Conservation (phyloP, 225 moss, liverwort and hornwort species). For the Anthoceros angustus region DNA sequence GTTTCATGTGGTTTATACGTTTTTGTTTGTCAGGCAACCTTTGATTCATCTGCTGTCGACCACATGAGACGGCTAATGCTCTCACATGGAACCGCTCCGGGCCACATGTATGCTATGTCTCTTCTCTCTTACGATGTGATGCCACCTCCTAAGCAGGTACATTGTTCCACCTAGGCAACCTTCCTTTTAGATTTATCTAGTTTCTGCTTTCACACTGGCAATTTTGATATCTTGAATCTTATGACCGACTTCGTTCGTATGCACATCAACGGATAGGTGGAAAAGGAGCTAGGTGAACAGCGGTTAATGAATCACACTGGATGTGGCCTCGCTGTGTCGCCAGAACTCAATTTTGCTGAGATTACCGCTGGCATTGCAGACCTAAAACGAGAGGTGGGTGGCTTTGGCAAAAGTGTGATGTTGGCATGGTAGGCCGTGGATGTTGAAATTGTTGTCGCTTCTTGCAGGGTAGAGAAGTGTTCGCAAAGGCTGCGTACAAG, state of each 20-base stretch:
- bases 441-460: background rate
- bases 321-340: background rate
- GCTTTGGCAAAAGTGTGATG: background rate
- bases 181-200: too few relatives aligned
- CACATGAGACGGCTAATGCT: constrained; percentile 57
- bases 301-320: constrained; percentile 1
- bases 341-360: background rate
- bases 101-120: constrained; percentile 68
- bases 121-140: constrained; percentile 83
- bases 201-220: background rate
- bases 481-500: background rate
- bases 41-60: constrained; percentile 63
- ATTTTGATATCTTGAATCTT: background rate
- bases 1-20: background rate
- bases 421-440: background rate
- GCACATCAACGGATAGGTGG: background rate
- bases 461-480: background rate
- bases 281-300: background rate
- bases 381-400: background rate
- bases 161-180: background rate
- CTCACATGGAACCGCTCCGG: constrained; percentile 52
- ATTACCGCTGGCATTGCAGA: background rate
- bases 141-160: constrained; percentile 88
- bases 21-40: constrained; percentile 35
- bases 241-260: background rate